Evolutionary conservation across 1,139 yeast genomes (phyloP).

Genomic region (Lodderomyces beijingensis): DNA sequence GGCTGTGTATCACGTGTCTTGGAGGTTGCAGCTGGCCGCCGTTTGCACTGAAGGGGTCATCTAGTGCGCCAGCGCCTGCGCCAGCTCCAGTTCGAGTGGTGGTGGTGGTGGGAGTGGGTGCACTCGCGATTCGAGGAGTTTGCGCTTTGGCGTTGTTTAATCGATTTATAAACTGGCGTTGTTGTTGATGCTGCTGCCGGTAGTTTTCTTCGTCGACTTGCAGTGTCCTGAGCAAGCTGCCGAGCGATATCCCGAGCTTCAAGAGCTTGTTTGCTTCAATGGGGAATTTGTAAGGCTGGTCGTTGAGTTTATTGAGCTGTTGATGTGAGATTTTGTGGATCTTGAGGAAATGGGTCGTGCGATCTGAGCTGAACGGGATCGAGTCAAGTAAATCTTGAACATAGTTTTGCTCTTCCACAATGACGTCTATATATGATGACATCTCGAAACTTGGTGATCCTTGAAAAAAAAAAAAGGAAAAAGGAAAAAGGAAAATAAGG

Average conservation of each 20-base stretch:
- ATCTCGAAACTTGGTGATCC: neutral
- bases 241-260: slow-evolving; percentile 42
- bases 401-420: slow-evolving; percentile 26
- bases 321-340: slow-evolving; percentile 31
- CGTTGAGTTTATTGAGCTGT: slow-evolving; percentile 22
- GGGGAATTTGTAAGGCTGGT: slow-evolving; percentile 23
- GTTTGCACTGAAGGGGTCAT: slow-evolving; percentile 1
- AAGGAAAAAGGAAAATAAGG: too few species aligned
- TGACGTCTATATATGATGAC: slow-evolving; percentile 2
- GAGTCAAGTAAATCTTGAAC: slow-evolving; percentile 28
- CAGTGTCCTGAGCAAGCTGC: slow-evolving; percentile 36
- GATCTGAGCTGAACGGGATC: slow-evolving; percentile 30
- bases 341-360: slow-evolving; percentile 21
- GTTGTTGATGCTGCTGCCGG: slow-evolving; percentile 12
- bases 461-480: neutral
- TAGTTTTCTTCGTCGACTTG: slow-evolving; percentile 34
- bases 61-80: neutral
- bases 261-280: slow-evolving; percentile 36
- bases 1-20: slow-evolving; percentile 1
- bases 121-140: neutral
- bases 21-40: neutral
- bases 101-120: neutral
- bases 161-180: slow-evolving; percentile 8
- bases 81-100: neutral
- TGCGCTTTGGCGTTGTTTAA: slow-evolving; percentile 2